Conservation (phyloP, 139 green algal genomes). For the Chlamydomonas schloesseri region DNA sequence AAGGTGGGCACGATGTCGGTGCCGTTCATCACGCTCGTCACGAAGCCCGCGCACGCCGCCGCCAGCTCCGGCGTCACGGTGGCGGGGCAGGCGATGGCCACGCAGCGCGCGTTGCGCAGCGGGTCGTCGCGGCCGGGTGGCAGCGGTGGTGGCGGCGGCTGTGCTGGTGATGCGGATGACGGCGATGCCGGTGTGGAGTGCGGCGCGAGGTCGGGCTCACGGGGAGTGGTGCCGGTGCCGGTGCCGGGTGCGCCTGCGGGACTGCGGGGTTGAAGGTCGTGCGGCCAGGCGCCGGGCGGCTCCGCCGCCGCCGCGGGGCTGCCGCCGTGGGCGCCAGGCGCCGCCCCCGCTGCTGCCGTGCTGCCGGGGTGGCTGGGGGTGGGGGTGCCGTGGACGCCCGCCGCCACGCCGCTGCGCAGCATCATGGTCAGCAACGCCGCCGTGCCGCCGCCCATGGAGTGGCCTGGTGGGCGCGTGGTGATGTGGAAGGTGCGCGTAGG, state of each 20-base stretch:
- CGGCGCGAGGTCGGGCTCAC: neutral
- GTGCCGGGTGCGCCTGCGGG: too few species aligned
- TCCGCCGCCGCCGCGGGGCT: neutral
- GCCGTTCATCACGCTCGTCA: constrained; percentile 86
- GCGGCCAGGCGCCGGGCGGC: neutral
- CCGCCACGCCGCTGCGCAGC: constrained; percentile 58
- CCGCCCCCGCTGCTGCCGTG: too few species aligned
- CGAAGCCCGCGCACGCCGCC: constrained; percentile 72
- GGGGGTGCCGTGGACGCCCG: neutral
- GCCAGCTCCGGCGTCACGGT: constrained; percentile 90
- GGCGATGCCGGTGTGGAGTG: neutral
- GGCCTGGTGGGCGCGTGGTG: neutral
- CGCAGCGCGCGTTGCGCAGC: constrained; percentile 70
- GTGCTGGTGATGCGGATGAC: neutral
- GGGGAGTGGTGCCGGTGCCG: neutral
- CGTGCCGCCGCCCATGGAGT: constrained; percentile 89
- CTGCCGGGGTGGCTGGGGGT: neutral
- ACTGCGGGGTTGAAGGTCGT: too few species aligned
- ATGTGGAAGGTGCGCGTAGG: too few species aligned
- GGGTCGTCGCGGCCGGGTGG: neutral
- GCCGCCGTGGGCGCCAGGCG: neutral
- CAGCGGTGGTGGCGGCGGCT: neutral
- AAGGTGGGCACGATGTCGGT: constrained; percentile 83
- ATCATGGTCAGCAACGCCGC: constrained; percentile 94
- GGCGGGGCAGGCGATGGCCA: constrained; percentile 87